Base-by-base conservation (phyloP, 2,329 filamentous ascomycete species). In the Aureobasidium vineae region DNA sequence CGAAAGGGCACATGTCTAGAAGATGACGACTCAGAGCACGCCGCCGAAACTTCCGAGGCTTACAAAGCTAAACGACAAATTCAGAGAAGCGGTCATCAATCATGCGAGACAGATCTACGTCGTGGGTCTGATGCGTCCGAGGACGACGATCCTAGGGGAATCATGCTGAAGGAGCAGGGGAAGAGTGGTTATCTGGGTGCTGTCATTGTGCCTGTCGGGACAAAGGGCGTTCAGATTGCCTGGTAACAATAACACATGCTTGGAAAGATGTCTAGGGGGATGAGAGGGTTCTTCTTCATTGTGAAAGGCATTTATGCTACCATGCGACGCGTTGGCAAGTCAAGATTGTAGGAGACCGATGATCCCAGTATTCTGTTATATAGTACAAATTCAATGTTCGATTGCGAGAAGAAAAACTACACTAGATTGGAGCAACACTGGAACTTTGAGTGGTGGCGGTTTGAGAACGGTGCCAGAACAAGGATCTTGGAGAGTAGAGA, bases 191-290 rank as follows among this genome's bases (percentile, higher is more conserved):
- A 23, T 23, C 31, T 40, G 33, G 45, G 33, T 1, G 31, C 31
- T 28, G 33, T 50, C 2, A 36, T 50, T 1, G 16, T 63, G 43
- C 57, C 57, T 2, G 41, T 38, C 3, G 57, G 57, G 11, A 31
- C 11, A 3, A 61, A 61, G 13, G 57, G 43, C n/a, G 43, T 49
- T 23, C 41, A 61, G 43, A 61, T 61, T 61, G 57, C 41, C 26
- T 61, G 57, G 57, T 28, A 61, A 15, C 31, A 38, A 36, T 61
- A 28, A 31, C 41, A 43, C 28, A 19, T 2, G n/a, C 13, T 45
- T 21, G 54, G 26, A n/a, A 13, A 19, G 28, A 6, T 36, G 3
- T 47, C 36, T 15, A n/a, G 19, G 21, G 15, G 10, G 41, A 28
- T 7, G 26, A 5, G 40, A 5, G 28, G 21, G 23, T 43, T 11